A percentile compares a stretch with the other conserved stretches of the same genome.
Evolutionary conservation across 108 stramenopile species (phyloP).

Genomic region (Pseudonitzschia multiseries): DNA sequence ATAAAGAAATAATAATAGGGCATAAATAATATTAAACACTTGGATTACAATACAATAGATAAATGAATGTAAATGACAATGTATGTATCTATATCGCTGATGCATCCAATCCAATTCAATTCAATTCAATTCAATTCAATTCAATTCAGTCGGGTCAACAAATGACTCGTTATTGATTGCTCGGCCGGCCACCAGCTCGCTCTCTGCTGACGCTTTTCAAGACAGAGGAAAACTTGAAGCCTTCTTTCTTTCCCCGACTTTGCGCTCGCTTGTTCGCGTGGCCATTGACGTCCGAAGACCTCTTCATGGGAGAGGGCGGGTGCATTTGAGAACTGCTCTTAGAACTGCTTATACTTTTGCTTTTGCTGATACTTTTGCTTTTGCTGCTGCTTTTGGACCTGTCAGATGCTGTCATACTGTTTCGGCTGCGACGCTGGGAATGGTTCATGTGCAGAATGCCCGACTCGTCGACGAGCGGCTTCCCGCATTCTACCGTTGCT

Average conservation of each 20-base stretch:
- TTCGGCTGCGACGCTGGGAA: conserved; percentile 1
- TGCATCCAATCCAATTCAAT: not conserved
- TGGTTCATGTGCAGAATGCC: conserved; percentile 10
- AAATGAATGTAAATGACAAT: conserved; percentile 10
- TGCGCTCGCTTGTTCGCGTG: not conserved
- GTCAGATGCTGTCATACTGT: not conserved
- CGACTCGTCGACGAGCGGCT: conserved; percentile 1
- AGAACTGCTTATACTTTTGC: not conserved
- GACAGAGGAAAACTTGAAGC: conserved; percentile 2
- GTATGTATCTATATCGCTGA: not conserved
- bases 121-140: not conserved
- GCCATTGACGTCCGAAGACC: not conserved
- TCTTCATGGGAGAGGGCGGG: not conserved
- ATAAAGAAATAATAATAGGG: too few relatives aligned
- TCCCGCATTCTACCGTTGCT: conserved; percentile 35
- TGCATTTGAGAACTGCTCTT: not conserved
- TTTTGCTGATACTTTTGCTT: not conserved
- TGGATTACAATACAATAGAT: not conserved
- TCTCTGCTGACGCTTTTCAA: conserved; percentile 1
- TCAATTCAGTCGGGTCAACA: not conserved
- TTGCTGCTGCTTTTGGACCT: not conserved
- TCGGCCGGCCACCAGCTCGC: conserved; percentile 4
- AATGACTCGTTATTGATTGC: not conserved
- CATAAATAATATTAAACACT: not conserved
- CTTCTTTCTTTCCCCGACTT: conserved; percentile 2